phyloP scores from a whole-genome alignment of 495 filamentous ascomycete genomes.

The Trichocladium antarcticum region DNA sequence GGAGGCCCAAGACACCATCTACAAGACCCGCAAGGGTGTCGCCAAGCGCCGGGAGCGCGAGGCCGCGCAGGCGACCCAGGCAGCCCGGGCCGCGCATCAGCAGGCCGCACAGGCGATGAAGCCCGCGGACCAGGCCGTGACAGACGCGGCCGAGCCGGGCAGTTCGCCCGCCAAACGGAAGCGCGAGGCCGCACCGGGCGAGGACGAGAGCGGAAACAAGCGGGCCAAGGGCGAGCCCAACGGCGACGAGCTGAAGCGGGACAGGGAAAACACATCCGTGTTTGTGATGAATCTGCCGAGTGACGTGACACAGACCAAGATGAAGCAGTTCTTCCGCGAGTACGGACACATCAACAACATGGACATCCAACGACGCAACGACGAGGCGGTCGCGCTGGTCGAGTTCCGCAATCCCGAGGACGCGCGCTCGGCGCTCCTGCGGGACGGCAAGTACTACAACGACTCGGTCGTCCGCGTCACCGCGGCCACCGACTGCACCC shows the following conservation, averaged over 20 bases:
- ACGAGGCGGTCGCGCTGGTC: slow-evolving; percentile 58
- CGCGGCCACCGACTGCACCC: slow-evolving; percentile 59
- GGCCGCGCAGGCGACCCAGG: slow-evolving; percentile 33
- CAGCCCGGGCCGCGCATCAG: slow-evolving; percentile 1
- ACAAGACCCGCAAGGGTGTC: slow-evolving; percentile 52
- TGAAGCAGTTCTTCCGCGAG: slow-evolving; percentile 84
- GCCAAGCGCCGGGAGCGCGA: slow-evolving; percentile 57
- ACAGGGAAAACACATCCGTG: slow-evolving; percentile 81
- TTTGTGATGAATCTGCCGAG: slow-evolving; percentile 65
- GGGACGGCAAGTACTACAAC: slow-evolving; percentile 64
- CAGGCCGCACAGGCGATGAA: slow-evolving; percentile 14
- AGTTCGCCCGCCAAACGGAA: slow-evolving; percentile 54
- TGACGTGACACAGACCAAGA: slow-evolving; percentile 53
- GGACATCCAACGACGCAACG: slow-evolving; percentile 47
- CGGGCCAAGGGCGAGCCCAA: slow-evolving; percentile 43
- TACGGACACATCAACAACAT: slow-evolving; percentile 73
- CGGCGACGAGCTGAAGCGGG: slow-evolving; percentile 48
- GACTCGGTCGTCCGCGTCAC: slow-evolving; percentile 59
- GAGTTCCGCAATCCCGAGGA: slow-evolving; percentile 78
- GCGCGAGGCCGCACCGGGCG: slow-evolving; percentile 43
- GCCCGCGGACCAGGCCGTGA: slow-evolving; percentile 22
- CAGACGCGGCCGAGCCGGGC: slow-evolving; percentile 13
- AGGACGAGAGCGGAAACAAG: slow-evolving; percentile 42
- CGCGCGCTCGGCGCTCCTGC: slow-evolving; percentile 64
- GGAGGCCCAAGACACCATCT: slow-evolving; percentile 55